Base-by-base conservation (phyloP, 2,329 filamentous ascomycete species). In the Diaporthe vaccinii region DNA sequence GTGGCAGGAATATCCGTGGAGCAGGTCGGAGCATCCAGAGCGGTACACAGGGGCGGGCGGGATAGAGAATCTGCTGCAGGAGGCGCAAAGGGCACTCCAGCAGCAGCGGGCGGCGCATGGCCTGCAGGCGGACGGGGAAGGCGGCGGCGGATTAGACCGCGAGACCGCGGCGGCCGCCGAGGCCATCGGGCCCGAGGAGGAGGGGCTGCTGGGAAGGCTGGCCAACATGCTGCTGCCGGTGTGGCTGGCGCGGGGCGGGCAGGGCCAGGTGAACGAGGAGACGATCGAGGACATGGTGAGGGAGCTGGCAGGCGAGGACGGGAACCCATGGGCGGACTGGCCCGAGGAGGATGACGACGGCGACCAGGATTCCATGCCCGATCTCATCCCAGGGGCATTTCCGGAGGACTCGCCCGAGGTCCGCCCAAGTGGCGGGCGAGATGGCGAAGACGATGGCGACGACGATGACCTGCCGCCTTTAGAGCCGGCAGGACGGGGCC, bases 1-100 rank as follows among this genome's bases (percentile, higher is more conserved):
- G 14, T 83, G 82, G 39, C 86, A 87, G 75, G 80, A 79, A 71
- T 79, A 85, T 53, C 88, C 87, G 0, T 90, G 87, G 87, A 46
- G 55, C 34, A 62, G 46, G 12, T 31, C 8, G 9, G 53, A 57
- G n/a, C 36, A 44, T 31, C 41, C 39, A 20, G 71, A 70, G n/a
- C 31, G 68, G 12, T 34, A 57, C 36, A 65, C 59, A 14, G 62
- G 58, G 20, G n/a, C 61, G 14, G 58, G 49, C 20, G 49, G 73
- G 31, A 58, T 76, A 10, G 65, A 76, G 22, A 55, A 39, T 49
- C 22, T 67, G 49, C 17, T 74, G 49, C 36, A 44, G 10, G 49
- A 69, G 39, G 72, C 65, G 25, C 65, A 55, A 65, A 46, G 41
- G 44, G 25, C 55, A n/a, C 34, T 76, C 34, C 55, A 61, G 53